A percentile compares a stretch with the other conserved stretches of the same genome.
Evolutionary conservation across 306 rosid species (phyloP).

Genomic region (Dalbergia cochinchinensis): DNA sequence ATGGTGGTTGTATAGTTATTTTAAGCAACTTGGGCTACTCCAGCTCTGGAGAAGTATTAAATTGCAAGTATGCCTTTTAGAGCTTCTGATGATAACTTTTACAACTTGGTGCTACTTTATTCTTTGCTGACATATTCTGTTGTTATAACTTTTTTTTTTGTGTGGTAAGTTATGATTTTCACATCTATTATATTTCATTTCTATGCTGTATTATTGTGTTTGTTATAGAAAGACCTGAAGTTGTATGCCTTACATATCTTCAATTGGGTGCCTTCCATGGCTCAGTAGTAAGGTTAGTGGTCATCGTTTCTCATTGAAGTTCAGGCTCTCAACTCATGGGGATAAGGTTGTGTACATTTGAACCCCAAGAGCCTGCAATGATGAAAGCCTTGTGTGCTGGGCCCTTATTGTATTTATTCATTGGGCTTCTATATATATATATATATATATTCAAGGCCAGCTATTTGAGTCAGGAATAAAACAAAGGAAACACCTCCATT

Average conservation of each 20-base stretch:
- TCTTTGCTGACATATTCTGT: conserved; percentile 11
- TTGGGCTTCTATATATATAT: conserved; percentile 19
- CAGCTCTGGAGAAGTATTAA: conserved; percentile 95
- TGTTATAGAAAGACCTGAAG: neutral
- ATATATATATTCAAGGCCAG: neutral
- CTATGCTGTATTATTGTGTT: neutral
- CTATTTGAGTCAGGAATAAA: conserved; percentile 1
- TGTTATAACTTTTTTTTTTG: neutral
- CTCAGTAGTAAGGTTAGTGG: neutral
- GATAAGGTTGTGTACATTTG: neutral
- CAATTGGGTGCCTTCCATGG: neutral
- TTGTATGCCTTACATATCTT: neutral
- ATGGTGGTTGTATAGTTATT: conserved; percentile 91
- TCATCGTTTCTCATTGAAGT: neutral
- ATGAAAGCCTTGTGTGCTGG: neutral
- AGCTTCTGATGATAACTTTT: conserved; percentile 8
- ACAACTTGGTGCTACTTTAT: neutral
- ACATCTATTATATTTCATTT: neutral
- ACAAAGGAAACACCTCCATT: neutral
- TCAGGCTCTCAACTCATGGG: conserved; percentile 2
- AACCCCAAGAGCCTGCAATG: neutral
- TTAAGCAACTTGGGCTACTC: conserved; percentile 97
- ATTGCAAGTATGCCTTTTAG: conserved; percentile 90
- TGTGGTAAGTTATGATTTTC: conserved; percentile 9
- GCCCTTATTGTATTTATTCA: neutral